Evolutionary conservation across 148 eudicot species (phyloP), one percentile per base, ranked within the genome.

Genomic region (Chenopodium formosanum): DNA sequence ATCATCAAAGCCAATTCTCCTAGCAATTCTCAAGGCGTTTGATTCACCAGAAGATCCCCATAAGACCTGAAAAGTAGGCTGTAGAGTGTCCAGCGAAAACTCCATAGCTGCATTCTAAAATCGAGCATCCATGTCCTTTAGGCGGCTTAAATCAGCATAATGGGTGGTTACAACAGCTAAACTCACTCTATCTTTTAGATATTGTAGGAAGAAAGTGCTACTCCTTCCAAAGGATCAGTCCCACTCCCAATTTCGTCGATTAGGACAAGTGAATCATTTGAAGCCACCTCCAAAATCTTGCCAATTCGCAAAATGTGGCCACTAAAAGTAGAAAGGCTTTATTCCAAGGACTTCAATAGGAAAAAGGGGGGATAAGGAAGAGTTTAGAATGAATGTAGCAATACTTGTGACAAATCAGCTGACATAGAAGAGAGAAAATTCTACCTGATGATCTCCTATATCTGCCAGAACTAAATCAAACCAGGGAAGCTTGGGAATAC

Each of bases 31-130:
- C 78, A 95, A 85, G 76, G 99, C 99, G 88, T 95, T 90, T 80
- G 99, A 94, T 76, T 92, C 94, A 82, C 99, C 99, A 78, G 85
- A 83, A 88, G 88, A 87, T 88, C 97, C 97, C 97, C 99, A 94
- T 40, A 92, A 83, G 83, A 95, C 91, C 84, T 88, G 89, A 90
- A 90, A 95, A 25, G 99, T 93, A 74, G 98, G 99, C 81, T 89
- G 89, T 77, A 95, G 84, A 25, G 92, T 93, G 79, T 92, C 93
- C 83, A 94, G 75, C 40, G 94, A 95, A 79, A 95, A 95, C 50
- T 92, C 99, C 97, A 94, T 94, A 17, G 98, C 99, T 52, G 99
- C 99, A 89, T 93, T 94, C 85, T 92, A 95, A 88, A 92, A 95
- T 80, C 85, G 87, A 58, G 82, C 63, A 87, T 91, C 97, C 34